Evolutionary conservation across 2,329 filamentous ascomycete genomes (phyloP).

Genomic region (Didymella arachidicola): DNA sequence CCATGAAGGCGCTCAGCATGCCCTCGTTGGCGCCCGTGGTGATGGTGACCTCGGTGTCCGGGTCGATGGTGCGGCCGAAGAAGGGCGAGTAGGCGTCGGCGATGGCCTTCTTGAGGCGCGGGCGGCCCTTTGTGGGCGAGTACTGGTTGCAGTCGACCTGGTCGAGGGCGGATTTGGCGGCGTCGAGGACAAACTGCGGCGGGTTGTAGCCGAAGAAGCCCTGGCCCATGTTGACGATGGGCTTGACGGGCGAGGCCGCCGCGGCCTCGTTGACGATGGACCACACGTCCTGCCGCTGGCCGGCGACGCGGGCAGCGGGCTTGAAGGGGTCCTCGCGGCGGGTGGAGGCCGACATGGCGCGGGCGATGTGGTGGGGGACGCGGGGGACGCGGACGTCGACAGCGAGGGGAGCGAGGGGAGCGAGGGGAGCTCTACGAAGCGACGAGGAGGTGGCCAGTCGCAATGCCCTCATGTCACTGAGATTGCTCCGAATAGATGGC

Average conservation of each 20-base stretch:
- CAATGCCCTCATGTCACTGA: conserved; percentile 26
- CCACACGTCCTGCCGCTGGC: conserved; percentile 67
- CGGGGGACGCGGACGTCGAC: conserved; percentile 5
- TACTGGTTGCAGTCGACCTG: conserved; percentile 98
- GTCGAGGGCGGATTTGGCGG: conserved; percentile 88
- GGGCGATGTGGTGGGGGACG: conserved; percentile 24
- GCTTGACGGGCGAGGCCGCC: conserved; percentile 68
- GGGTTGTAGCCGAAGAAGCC: conserved; percentile 94
- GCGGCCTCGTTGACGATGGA: conserved; percentile 74
- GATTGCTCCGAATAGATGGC: background rate
- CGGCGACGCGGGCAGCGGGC: conserved; percentile 63
- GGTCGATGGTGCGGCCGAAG: conserved; percentile 82
- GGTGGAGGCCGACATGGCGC: conserved; percentile 48
- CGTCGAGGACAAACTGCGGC: conserved; percentile 86
- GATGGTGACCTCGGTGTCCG: conserved; percentile 92
- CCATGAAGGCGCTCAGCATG: conserved; percentile 98
- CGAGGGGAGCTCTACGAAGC: conserved; percentile 22
- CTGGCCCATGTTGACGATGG: conserved; percentile 74
- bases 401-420: background rate
- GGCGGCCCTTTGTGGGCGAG: conserved; percentile 91
- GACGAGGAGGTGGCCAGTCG: conserved; percentile 6
- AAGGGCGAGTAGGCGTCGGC: conserved; percentile 90
- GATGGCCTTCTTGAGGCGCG: conserved; percentile 89
- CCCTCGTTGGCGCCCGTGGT: conserved; percentile 90
- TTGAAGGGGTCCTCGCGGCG: conserved; percentile 56